Evolutionary conservation across 2,329 filamentous ascomycete genomes (phyloP).

Genomic region (Passalora sequoiae): DNA sequence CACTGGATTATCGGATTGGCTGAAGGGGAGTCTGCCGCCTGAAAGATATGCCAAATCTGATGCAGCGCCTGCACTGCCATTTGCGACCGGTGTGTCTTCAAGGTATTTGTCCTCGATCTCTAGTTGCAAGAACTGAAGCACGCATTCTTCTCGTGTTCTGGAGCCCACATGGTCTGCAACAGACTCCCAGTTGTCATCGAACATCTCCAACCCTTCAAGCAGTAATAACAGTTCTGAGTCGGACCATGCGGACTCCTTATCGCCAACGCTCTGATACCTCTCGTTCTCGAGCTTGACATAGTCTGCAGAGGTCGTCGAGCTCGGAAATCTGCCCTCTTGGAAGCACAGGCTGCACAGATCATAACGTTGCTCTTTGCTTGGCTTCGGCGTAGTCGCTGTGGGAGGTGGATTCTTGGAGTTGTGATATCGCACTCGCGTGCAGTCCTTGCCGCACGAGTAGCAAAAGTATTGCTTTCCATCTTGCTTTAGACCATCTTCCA

Average conservation of each 20-base stretch:
- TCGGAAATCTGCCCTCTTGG: conserved; percentile 75
- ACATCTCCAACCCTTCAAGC: conserved; percentile 84
- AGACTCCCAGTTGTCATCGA: conserved; percentile 92
- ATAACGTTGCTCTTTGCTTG: conserved; percentile 60
- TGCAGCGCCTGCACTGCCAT: conserved; percentile 46
- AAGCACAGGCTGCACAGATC: conserved; percentile 91
- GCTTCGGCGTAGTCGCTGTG: conserved; percentile 47
- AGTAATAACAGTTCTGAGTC: conserved; percentile 85
- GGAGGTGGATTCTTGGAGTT: conserved; percentile 56
- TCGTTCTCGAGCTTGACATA: conserved; percentile 88
- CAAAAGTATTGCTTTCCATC: conserved; percentile 69
- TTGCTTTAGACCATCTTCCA: conserved; percentile 56
- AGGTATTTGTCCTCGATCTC: conserved; percentile 98
- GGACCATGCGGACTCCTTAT: conserved; percentile 83
- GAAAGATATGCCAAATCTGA: conserved; percentile 57
- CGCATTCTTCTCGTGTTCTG: conserved; percentile 89
- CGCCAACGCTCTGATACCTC: conserved; percentile 70
- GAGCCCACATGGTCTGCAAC: conserved; percentile 90
- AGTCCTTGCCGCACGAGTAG: conserved; percentile 88
- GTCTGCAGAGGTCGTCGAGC: conserved; percentile 70
- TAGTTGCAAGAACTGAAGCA: conserved; percentile 90
- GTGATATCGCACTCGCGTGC: conserved; percentile 66
- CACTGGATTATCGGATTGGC: conserved; percentile 89
- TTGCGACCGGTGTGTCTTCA: conserved; percentile 54
- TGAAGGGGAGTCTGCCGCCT: conserved; percentile 80